Base-by-base conservation (phyloP, 2,329 filamentous ascomycete genomes). In the Alternaria rosae region DNA sequence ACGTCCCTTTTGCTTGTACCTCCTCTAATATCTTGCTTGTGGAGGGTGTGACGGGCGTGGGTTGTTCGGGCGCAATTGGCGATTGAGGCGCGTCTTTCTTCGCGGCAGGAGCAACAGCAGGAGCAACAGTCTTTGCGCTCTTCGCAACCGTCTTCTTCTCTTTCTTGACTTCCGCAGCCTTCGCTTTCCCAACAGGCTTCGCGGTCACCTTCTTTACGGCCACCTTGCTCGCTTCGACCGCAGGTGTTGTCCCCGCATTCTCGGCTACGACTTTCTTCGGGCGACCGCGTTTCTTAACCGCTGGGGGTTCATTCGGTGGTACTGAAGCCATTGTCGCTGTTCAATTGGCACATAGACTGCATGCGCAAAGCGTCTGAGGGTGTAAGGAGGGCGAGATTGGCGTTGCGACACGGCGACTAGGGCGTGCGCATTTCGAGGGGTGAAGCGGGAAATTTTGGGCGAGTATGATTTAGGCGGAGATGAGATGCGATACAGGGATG, bases 21-120 rank as follows among this genome's bases (percentile, higher is more conserved):
- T 76, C 54, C 3, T 74, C 66, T 50, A 78, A 28, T 56, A 78
- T 77, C 67, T 71, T 76, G 69, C 74, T 78, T 25, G 65, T 67
- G 9, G 62, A 38, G 3, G 70, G 69, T 21, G 70, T 66, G 38
- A 59, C 78, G 64, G 62, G 77, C 70, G 70, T 79, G 68, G 48
- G 38, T 43, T 60, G 54, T 50, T 56, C 43, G 26, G 50, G 42
- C 28, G 59, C 47, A n/a, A 50, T 48, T 21, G 51, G 48, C 10
- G 54, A 38, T n/a, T 57, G 45, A 9, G 62, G 61, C 59, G 66
- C 59, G 45, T 61, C 59, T 32, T 66, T 62, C 48, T 66, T 71
- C 41, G 59, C 54, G 3, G 56, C 11, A n/a, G 55, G 44, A n/a
- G 59, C 50, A 0, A 55, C 10, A n/a, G 58, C 20, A 15, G 26